Percentiles rank a stretch among this genome's conserved stretches.
Evolutionary conservation across 2,329 filamentous ascomycete genomes (phyloP).

Genomic region (Hypoxylon sp.): DNA sequence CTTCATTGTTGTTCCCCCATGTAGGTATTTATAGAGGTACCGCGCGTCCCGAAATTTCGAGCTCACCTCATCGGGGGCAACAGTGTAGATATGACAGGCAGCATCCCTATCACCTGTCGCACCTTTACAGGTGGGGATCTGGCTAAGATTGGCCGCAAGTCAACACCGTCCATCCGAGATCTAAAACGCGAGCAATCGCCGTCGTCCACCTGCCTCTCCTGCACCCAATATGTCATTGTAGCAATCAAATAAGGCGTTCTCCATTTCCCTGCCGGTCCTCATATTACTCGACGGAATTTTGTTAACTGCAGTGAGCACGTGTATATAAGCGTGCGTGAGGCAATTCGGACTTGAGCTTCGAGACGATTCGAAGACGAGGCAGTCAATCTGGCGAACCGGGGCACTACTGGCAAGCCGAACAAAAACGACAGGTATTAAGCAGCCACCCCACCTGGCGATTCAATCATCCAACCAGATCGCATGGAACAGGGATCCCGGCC

Average conservation of each 20-base stretch:
- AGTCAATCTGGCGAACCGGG: slow-evolving; percentile 36
- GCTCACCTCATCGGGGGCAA: slow-evolving; percentile 43
- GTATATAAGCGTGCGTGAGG: slow-evolving; percentile 3
- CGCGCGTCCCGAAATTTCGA: slow-evolving; percentile 39
- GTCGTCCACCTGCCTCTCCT: slow-evolving; percentile 29
- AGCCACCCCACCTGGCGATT: slow-evolving; percentile 39
- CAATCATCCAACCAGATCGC: slow-evolving; percentile 40
- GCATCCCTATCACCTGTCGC: slow-evolving; percentile 44
- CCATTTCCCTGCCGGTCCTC: slow-evolving; percentile 4
- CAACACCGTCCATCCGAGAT: slow-evolving; percentile 39
- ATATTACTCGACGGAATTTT: slow-evolving; percentile 6
- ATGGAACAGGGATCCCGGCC: slow-evolving; percentile 32
- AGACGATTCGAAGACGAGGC: slow-evolving; percentile 24
- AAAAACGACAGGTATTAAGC: slow-evolving; percentile 40
- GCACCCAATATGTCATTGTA: slow-evolving; percentile 22
- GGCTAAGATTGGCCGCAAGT: slow-evolving; percentile 40
- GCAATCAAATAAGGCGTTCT: slow-evolving; percentile 26
- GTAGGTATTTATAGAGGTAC: slow-evolving; percentile 37
- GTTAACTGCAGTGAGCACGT: slow-evolving; percentile 5
- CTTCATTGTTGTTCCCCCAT: slow-evolving; percentile 19
- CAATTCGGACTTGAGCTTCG: slow-evolving; percentile 20
- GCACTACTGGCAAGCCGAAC: slow-evolving; percentile 26
- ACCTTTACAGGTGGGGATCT: slow-evolving; percentile 40
- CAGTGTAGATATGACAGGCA: slow-evolving; percentile 42
- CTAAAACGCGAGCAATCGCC: slow-evolving; percentile 33